Conservation (phyloP, 129 eudicot species). For the Lactuca sativa region DNA sequence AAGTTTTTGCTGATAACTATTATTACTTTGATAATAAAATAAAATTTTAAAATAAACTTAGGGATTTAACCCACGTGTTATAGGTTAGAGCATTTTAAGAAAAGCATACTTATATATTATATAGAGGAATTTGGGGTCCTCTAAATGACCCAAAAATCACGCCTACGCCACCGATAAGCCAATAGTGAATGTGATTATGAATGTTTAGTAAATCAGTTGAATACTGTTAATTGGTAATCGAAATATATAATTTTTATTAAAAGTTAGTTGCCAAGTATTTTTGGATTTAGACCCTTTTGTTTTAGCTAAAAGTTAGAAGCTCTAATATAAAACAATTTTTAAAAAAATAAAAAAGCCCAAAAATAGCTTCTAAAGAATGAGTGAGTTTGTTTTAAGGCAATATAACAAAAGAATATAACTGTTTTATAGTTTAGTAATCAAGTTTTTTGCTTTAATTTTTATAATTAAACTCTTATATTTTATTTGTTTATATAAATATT, state of each 20-base stretch:
- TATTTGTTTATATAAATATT: background rate
- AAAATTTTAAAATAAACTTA: too few species aligned
- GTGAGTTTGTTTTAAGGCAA: too few species aligned
- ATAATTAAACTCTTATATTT: background rate
- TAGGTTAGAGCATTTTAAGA: background rate
- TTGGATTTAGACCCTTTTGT: too few species aligned
- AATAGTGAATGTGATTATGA: background rate
- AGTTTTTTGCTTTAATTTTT: background rate
- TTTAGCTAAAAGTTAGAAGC: too few species aligned
- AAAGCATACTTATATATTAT: background rate
- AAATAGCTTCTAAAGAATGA: too few species aligned
- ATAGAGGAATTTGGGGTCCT: background rate
- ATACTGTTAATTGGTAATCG: too few species aligned
- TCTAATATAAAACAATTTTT: too few species aligned
- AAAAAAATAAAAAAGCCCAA: too few species aligned
- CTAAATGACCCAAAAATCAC: conserved; percentile 21
- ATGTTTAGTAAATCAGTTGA: background rate
- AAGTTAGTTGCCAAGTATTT: too few species aligned
- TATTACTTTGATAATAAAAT: background rate
- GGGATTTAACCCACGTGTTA: background rate
- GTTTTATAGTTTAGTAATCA: background rate
- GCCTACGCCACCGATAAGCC: background rate
- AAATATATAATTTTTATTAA: too few species aligned
- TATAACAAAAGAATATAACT: too few species aligned
- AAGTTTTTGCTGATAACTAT: background rate